These are phyloP conservation scores for Nakaseomyces kungkrabaensis DNA, from an alignment of 1,139 yeast genomes.

Conservation along the genomic window DNA sequence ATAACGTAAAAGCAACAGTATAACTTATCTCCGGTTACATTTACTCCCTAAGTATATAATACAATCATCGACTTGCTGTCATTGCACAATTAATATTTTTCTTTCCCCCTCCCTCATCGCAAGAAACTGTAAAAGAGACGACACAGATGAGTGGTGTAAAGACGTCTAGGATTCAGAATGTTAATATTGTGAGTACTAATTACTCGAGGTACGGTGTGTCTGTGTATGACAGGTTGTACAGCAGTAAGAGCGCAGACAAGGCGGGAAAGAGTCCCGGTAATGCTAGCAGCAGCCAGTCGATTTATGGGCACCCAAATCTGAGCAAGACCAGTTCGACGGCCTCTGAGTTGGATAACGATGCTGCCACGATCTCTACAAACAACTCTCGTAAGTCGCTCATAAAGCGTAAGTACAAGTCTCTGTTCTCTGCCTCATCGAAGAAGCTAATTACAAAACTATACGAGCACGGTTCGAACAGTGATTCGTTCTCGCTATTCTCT, in stretches of 20 bases:
- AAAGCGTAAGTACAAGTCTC: constrained; percentile 20
- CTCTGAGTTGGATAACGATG: constrained; percentile 1
- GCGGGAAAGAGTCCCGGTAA: background rate
- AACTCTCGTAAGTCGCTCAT: constrained; percentile 10
- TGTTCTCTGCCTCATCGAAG: constrained; percentile 19
- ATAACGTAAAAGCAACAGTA: no score
- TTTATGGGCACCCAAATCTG: background rate
- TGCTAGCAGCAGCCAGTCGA: background rate
- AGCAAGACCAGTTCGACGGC: background rate
- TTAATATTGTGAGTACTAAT: constrained; percentile 21
- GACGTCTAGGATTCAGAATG: constrained; percentile 5
- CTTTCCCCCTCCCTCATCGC: no score
- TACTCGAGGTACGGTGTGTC: constrained; percentile 27
- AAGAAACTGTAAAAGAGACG: background rate
- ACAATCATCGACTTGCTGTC: no score
- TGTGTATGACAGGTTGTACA: constrained; percentile 21
- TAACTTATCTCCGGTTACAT: no score
- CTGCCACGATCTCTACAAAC: constrained; percentile 1
- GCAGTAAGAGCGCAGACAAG: background rate
- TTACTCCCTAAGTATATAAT: no score
- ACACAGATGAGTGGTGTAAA: background rate
- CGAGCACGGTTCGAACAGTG: constrained; percentile 14
- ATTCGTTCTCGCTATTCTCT: constrained; percentile 19
- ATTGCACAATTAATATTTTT: no score
- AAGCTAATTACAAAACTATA: constrained; percentile 17